Conservation (phyloP, 2,329 filamentous ascomycete genomes). For the Talaromyces sp. region DNA sequence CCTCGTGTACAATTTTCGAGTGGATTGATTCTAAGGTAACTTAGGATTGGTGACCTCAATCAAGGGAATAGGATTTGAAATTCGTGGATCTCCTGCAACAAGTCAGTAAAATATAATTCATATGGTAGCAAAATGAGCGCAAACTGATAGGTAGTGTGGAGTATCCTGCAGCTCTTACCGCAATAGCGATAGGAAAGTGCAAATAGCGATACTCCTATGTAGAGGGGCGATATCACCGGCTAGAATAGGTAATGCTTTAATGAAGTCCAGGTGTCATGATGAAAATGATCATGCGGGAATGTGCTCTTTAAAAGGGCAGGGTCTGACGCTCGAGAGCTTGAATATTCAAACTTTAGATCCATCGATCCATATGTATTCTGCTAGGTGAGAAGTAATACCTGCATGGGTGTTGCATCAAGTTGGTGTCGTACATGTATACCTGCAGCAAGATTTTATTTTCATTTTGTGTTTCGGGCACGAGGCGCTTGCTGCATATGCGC, state of each 20-base stretch:
- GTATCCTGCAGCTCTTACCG: background rate
- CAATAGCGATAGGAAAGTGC: background rate
- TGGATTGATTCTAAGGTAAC: background rate
- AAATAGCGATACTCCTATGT: background rate
- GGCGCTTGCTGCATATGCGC: too few species aligned
- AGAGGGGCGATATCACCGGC: background rate
- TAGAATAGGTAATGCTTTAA: background rate
- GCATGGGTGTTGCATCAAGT: too few species aligned
- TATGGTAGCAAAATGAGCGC: background rate
- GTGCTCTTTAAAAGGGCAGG: background rate
- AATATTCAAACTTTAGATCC: background rate
- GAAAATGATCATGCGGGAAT: background rate
- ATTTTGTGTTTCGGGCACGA: too few species aligned
- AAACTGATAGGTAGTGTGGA: background rate
- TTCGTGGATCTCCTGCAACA: background rate
- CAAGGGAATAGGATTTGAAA: slow-evolving; percentile 2
- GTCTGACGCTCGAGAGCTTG: background rate
- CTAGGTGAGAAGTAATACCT: too few species aligned
- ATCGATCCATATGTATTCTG: background rate
- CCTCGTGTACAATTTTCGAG: slow-evolving; percentile 1
- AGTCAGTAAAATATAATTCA: background rate
- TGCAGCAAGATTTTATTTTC: too few species aligned
- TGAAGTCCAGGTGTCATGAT: background rate
- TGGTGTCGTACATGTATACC: too few species aligned
- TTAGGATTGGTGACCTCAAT: background rate